Conservation (phyloP, 108 stramenopile species). For the Cafeteria roenbergensis region DNA sequence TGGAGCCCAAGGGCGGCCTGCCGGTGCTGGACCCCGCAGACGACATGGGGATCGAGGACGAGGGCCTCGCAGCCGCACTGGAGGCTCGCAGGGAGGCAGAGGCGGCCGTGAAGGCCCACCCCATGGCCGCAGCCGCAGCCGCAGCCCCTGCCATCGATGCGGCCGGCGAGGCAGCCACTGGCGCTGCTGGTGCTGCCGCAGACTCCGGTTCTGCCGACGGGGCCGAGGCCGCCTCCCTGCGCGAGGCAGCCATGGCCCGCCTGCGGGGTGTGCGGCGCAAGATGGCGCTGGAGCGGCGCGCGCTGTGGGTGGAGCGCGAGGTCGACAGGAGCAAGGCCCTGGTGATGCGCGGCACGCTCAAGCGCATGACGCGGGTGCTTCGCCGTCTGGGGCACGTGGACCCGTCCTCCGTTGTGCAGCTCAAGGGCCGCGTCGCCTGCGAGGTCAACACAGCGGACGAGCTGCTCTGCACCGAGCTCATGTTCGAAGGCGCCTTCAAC, state of each 20-base stretch:
- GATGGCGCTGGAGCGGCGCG: neutral
- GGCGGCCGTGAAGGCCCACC: too few species aligned
- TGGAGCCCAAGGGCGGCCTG: conserved; percentile 52
- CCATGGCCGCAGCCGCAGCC: too few species aligned
- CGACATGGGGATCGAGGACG: conserved; percentile 65
- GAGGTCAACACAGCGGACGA: conserved; percentile 94
- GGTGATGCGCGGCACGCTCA: conserved; percentile 85
- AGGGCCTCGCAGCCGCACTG: too few species aligned
- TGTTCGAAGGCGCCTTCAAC: conserved; percentile 88
- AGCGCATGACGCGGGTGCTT: conserved; percentile 81
- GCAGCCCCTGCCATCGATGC: neutral
- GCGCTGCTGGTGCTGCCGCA: too few species aligned
- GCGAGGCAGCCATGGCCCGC: too few species aligned
- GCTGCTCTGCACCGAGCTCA: conserved; percentile 82
- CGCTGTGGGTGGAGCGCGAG: conserved; percentile 13
- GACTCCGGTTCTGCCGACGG: too few species aligned
- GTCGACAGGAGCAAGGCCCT: conserved; percentile 51
- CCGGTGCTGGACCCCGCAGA: conserved; percentile 75
- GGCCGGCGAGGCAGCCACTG: neutral
- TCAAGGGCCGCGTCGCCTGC: conserved; percentile 93
- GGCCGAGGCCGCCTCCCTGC: too few species aligned
- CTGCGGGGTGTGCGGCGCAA: neutral
- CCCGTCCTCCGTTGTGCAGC: conserved; percentile 75
- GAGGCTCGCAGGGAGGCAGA: too few species aligned
- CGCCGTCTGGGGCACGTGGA: conserved; percentile 82